Conservation (phyloP, 371 early-diverging fungal species). For the Ordospora pajunii region DNA sequence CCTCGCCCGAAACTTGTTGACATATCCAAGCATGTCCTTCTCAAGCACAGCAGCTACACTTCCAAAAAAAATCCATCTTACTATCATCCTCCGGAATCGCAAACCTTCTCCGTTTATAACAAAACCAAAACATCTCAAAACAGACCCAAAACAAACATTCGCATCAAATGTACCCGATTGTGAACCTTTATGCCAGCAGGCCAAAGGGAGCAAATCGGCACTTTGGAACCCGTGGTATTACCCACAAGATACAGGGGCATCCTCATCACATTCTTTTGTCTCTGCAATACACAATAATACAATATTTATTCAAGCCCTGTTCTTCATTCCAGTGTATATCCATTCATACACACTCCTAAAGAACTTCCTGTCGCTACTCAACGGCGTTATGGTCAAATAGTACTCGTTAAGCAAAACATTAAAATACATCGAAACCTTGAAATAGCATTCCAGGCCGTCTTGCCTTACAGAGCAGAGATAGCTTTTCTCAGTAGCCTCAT, state of each 20-base stretch:
- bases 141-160: not conserved
- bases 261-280: not conserved
- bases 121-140: slow-evolving; percentile 2
- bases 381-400: slow-evolving; percentile 27
- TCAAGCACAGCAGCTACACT: not conserved
- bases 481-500: slow-evolving; percentile 42
- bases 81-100: not conserved
- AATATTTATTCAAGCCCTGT: not conserved
- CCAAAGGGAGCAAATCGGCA: not conserved
- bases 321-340: slow-evolving; percentile 18
- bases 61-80: slow-evolving; percentile 9
- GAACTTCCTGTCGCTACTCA: slow-evolving; percentile 18
- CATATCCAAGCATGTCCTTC: slow-evolving; percentile 38
- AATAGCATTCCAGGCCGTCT: slow-evolving; percentile 35
- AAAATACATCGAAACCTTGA: slow-evolving; percentile 52
- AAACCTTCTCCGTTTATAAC: slow-evolving; percentile 1
- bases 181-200: not conserved
- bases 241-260: not conserved
- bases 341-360: slow-evolving; percentile 30
- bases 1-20: slow-evolving; percentile 53
- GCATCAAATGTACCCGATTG: slow-evolving; percentile 9
- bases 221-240: not conserved
- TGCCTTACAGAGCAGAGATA: slow-evolving; percentile 36
- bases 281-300: not conserved
- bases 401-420: slow-evolving; percentile 49